Evolutionary conservation across 2,329 filamentous ascomycete species (phyloP).

Genomic region (Aspergillus floridensis): DNA sequence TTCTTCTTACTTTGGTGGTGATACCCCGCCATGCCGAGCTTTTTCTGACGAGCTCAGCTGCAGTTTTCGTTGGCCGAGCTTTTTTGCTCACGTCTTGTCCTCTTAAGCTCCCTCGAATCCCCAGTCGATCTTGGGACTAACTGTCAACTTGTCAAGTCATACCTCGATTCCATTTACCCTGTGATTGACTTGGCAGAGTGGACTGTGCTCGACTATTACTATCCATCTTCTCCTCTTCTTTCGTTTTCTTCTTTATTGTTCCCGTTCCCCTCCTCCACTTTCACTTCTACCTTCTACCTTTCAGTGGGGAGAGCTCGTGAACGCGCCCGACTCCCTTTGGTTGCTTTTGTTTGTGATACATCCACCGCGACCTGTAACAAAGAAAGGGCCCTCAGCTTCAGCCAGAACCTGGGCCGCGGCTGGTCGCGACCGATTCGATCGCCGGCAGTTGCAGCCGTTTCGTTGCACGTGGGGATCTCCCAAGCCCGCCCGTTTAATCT

Average conservation of each 20-base stretch:
- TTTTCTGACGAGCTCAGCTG: conserved; percentile 2
- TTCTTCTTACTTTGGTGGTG: neutral
- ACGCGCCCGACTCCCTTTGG: neutral
- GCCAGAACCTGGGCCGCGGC: neutral
- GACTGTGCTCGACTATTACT: neutral
- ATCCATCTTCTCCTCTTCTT: neutral
- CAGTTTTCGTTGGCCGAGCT: neutral
- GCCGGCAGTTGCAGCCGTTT: conserved; percentile 5
- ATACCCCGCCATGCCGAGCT: conserved; percentile 16
- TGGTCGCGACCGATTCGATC: neutral
- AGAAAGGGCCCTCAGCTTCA: neutral
- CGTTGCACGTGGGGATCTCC: conserved; percentile 4
- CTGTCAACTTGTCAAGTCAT: neutral
- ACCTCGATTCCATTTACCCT: neutral
- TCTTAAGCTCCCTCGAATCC: neutral
- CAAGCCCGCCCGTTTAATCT: neutral
- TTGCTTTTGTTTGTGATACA: neutral
- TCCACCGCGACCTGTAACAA: neutral
- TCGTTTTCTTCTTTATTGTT: neutral
- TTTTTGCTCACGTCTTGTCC: neutral
- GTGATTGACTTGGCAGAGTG: neutral
- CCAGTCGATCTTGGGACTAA: neutral
- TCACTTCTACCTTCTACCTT: neutral
- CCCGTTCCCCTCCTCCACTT: neutral
- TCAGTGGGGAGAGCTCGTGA: neutral